Conservation (phyloP, 2,329 filamentous ascomycete genomes). For the Ophidiomyces ophidiicola region DNA sequence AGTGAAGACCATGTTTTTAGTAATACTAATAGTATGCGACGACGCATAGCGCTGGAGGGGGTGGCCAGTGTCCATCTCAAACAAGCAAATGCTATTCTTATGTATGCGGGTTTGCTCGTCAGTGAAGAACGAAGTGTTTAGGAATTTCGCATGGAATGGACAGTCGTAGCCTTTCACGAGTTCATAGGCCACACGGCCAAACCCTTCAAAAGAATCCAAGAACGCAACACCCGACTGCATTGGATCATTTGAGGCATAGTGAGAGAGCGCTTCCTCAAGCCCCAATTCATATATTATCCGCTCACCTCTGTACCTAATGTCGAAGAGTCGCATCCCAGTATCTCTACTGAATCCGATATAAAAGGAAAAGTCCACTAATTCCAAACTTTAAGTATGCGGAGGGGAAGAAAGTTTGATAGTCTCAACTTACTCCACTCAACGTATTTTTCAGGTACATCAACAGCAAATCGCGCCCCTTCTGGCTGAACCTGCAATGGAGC, state of each 20-base stretch:
- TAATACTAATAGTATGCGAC: constrained; percentile 22
- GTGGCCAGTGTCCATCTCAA: constrained; percentile 41
- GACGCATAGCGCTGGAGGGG: constrained; percentile 39
- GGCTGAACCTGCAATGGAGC: constrained; percentile 19
- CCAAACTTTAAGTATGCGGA: not conserved
- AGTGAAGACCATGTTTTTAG: constrained; percentile 32
- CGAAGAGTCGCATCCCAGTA: constrained; percentile 38
- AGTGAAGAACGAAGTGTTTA: constrained; percentile 22
- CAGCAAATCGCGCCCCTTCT: constrained; percentile 28
- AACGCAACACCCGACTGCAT: constrained; percentile 19
- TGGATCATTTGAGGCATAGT: constrained; percentile 36
- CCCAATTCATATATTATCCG: constrained; percentile 43
- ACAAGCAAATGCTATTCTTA: constrained; percentile 43
- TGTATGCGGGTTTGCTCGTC: constrained; percentile 21
- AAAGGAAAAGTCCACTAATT: constrained; percentile 39
- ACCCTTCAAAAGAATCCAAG: constrained; percentile 25
- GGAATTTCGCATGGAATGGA: constrained; percentile 20
- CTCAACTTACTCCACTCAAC: constrained; percentile 34
- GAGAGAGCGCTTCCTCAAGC: constrained; percentile 42
- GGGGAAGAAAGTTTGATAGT: not conserved
- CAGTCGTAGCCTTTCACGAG: constrained; percentile 22
- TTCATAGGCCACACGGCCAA: constrained; percentile 18
- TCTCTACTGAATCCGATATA: constrained; percentile 37
- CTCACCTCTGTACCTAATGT: constrained; percentile 41
- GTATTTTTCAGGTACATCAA: constrained; percentile 37